Base-by-base conservation (phyloP, 169 alveolate genomes). In the Neospora caninum region DNA sequence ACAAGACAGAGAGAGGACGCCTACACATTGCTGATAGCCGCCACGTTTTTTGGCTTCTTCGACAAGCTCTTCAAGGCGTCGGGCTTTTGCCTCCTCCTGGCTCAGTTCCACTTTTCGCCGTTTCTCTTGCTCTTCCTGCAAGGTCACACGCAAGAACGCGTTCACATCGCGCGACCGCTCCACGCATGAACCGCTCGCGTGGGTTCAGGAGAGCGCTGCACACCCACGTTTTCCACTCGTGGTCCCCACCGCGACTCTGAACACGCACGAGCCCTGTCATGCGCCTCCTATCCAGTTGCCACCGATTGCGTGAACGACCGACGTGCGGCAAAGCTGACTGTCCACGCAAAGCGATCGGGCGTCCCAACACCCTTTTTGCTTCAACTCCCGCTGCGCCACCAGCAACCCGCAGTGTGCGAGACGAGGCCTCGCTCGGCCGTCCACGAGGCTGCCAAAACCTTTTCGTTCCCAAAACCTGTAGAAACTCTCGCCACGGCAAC, bases 21-120 rank as follows among this genome's bases (percentile, higher is more conserved):
- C 13, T 70, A 94, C 96, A 4, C 94, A 64, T 27, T 94, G 10
- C 78, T 53, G 39, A 41, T 49, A 94, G 0, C 39, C 92, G 39
- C 96, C 96, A 18, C 91, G 88, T 6, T 36, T 58, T 36, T 64
- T 64, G 41, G 94, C 94, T 34, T 94, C 94, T 58, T 94, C 96
- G 42, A 94, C 93, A 43, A 94, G 64, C 41, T 80, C 93, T 69
- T 94, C 86, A 31, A 94, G 73, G 18, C 73, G 94, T 39, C 86
- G 86, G 80, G 53, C 93, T 53, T 92, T 88, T 13, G 94, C 93
- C 42, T 94, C 96, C 87, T 94, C 96, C 70, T 78, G 93, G 27
- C 92, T 58, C 45, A 80, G 67, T 78, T 94, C 96, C 43, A 78
- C 80, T 69, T 94, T 94, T 25, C 94, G 78, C 49, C 84, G 87